These are phyloP conservation scores for Vitis labrusca DNA, from an alignment of 164 flowering plant genomes.

Conservation along the genomic window DNA sequence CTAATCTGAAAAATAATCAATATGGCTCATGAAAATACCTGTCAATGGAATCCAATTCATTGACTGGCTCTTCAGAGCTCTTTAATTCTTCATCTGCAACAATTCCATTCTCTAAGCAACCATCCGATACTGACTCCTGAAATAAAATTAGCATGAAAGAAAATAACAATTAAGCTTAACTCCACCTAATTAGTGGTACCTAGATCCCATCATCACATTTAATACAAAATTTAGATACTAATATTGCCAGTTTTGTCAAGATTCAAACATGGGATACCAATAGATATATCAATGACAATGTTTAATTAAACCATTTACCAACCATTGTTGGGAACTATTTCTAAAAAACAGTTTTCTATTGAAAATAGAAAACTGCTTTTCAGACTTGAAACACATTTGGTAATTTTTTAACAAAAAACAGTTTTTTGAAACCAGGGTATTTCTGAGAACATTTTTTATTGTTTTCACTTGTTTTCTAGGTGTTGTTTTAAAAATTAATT, in stretches of 20 bases:
- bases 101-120: slow-evolving; percentile 41
- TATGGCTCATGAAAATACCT: slow-evolving; percentile 38
- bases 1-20: not conserved
- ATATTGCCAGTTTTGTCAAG: not conserved
- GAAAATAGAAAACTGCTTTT: too few species aligned
- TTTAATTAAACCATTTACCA: too few species aligned
- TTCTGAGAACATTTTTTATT: too few species aligned
- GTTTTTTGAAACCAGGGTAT: too few species aligned
- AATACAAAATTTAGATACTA: not conserved
- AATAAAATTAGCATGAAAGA: slow-evolving; percentile 6
- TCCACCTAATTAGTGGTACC: not conserved
- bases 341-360: too few species aligned
- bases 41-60: slow-evolving; percentile 28
- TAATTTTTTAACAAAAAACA: too few species aligned
- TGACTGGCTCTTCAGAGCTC: slow-evolving; percentile 14
- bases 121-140: slow-evolving; percentile 62
- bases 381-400: too few species aligned
- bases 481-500: too few species aligned
- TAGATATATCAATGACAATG: not conserved
- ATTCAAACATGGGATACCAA: not conserved
- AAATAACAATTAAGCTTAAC: not conserved
- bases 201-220: not conserved
- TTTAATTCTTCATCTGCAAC: slow-evolving; percentile 29
- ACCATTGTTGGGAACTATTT: too few species aligned
- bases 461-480: too few species aligned